Conservation (phyloP, 768 basidiomycete species). For the Tricholoma matsutake region DNA sequence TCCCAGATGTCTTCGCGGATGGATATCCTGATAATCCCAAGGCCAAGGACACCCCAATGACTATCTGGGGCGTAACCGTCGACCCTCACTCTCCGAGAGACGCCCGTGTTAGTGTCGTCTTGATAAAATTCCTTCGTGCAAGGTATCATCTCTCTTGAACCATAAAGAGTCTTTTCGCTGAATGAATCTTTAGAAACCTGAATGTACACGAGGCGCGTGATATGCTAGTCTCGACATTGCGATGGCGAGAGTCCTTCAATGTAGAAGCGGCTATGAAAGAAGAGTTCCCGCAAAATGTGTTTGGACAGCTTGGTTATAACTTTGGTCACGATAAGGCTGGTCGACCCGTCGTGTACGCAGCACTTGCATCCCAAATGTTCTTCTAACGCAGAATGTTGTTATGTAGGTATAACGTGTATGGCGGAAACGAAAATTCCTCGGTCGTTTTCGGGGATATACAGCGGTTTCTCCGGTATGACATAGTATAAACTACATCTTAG, state of each 20-base stretch:
- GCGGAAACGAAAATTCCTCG: conserved; percentile 61
- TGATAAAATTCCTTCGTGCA: conserved; percentile 82
- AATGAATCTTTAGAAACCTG: conserved; percentile 40
- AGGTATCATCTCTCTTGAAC: conserved; percentile 36
- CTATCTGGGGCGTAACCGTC: conserved; percentile 70
- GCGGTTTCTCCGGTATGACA: conserved; percentile 64
- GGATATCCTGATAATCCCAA: conserved; percentile 59
- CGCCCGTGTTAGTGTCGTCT: conserved; percentile 67
- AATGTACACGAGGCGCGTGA: conserved; percentile 50
- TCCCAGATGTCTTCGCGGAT: conserved; percentile 53
- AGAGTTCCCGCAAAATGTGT: conserved; percentile 59
- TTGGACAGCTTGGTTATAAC: conserved; percentile 60
- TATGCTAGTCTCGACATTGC: conserved; percentile 68
- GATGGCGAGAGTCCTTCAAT: conserved; percentile 69
- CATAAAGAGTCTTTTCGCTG: background rate
- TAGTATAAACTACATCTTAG: conserved; percentile 30
- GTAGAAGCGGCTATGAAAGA: conserved; percentile 59
- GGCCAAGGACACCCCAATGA: conserved; percentile 48
- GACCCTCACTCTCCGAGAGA: conserved; percentile 55
- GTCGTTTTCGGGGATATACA: conserved; percentile 75
- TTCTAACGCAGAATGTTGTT: background rate
- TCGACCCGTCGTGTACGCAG: conserved; percentile 65
- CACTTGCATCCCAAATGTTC: background rate
- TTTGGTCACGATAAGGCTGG: conserved; percentile 71
- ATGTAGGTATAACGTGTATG: conserved; percentile 75